Evolutionary conservation across 805 yeast genomes (phyloP).

Genomic region (Kuraishia ogatae): DNA sequence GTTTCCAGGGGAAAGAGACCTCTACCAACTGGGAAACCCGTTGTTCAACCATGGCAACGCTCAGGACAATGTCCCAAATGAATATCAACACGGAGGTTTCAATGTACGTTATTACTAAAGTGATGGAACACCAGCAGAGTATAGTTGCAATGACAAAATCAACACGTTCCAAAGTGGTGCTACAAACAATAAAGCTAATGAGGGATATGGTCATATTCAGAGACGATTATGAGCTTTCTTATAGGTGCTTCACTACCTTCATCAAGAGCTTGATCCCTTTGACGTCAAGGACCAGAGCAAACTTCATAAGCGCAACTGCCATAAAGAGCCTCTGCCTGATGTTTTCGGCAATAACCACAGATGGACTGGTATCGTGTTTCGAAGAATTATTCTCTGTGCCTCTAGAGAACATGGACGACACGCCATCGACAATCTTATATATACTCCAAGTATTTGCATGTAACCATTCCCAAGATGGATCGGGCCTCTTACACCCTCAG

Average conservation of each 20-base stretch:
- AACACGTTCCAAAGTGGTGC: neutral
- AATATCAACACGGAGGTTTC: neutral
- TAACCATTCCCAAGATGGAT: neutral
- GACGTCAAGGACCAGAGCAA: neutral
- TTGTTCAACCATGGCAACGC: neutral
- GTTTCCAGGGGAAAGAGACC: neutral
- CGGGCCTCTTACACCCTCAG: too few species aligned
- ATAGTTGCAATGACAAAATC: neutral
- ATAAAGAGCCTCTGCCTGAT: neutral
- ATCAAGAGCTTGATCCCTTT: neutral
- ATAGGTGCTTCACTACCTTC: neutral
- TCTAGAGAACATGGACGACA: neutral
- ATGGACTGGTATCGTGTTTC: neutral
- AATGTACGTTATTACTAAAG: neutral
- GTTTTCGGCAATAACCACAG: neutral
- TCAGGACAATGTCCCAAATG: neutral
- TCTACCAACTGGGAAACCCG: neutral
- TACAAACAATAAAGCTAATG: neutral
- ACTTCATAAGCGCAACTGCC: neutral
- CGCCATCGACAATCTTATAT: neutral
- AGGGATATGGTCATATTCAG: neutral
- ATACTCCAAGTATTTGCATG: neutral
- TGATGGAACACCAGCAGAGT: neutral
- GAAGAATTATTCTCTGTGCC: neutral
- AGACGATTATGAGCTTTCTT: neutral